phyloP scores from a whole-genome alignment of 1,284 basidiomycete species.

The Stereum hirsutum region DNA sequence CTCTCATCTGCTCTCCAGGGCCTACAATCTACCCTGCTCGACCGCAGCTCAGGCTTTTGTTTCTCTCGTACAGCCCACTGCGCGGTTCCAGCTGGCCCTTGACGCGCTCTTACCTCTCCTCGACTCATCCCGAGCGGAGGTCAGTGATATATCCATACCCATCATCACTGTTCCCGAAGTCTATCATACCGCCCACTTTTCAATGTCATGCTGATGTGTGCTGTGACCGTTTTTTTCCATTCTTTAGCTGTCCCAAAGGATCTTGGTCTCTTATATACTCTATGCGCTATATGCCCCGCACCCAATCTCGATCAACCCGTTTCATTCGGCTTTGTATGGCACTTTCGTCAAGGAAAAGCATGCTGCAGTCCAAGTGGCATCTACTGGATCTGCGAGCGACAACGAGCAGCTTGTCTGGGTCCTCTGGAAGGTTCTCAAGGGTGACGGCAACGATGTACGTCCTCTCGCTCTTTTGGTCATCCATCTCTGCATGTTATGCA shows the following conservation, averaged over 20 bases:
- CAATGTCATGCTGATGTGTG: neutral
- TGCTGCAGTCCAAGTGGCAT: slow-evolving; percentile 39
- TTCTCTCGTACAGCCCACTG: slow-evolving; percentile 60
- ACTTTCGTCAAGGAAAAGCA: slow-evolving; percentile 59
- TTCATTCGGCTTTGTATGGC: slow-evolving; percentile 57
- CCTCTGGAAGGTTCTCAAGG: slow-evolving; percentile 72
- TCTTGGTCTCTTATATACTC: slow-evolving; percentile 66
- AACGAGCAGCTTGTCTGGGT: slow-evolving; percentile 77
- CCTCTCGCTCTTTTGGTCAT: too few relatives aligned
- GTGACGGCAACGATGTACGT: slow-evolving; percentile 68
- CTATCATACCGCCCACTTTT: too few relatives aligned
- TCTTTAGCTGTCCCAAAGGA: slow-evolving; percentile 52
- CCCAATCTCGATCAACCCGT: slow-evolving; percentile 68
- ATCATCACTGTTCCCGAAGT: neutral
- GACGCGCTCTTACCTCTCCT: slow-evolving; percentile 67
- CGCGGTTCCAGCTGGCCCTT: slow-evolving; percentile 69
- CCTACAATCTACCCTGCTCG: slow-evolving; percentile 60
- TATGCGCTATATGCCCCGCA: slow-evolving; percentile 70
- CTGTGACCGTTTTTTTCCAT: neutral
- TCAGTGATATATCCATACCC: slow-evolving; percentile 22
- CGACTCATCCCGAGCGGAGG: slow-evolving; percentile 41
- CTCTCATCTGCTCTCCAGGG: slow-evolving; percentile 51
- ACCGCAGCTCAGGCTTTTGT: slow-evolving; percentile 63
- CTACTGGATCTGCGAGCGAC: slow-evolving; percentile 41
- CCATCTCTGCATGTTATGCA: slow-evolving; percentile 2